Conservation (phyloP, 768 basidiomycete species). For the Boletus rubescentipes region DNA sequence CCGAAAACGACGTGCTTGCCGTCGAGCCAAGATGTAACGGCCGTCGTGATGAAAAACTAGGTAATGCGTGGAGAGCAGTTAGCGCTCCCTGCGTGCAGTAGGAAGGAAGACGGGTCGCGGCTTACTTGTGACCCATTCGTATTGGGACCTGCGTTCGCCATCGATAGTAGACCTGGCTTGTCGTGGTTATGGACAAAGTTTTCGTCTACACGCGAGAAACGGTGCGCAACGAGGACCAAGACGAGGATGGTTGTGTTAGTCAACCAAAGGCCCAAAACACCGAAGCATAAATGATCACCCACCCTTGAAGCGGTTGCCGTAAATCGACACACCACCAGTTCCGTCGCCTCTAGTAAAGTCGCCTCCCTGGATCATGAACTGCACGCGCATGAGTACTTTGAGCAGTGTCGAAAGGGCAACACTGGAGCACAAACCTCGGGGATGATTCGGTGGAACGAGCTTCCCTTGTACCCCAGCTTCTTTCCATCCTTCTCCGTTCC, state of each 20-base stretch:
- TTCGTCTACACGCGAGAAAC: constrained; percentile 46
- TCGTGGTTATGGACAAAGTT: constrained; percentile 66
- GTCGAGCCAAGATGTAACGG: constrained; percentile 59
- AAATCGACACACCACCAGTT: constrained; percentile 84
- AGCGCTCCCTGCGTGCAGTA: not conserved
- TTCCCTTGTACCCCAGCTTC: constrained; percentile 70
- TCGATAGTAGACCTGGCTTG: constrained; percentile 68
- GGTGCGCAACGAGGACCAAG: not conserved
- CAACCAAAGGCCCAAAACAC: not conserved
- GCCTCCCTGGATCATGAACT: constrained; percentile 88
- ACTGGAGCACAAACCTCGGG: constrained; percentile 45
- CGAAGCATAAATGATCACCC: constrained; percentile 16
- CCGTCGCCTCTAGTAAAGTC: constrained; percentile 79
- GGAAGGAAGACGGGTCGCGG: not conserved
- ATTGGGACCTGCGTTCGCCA: constrained; percentile 86
- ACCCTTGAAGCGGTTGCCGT: constrained; percentile 78
- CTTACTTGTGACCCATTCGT: constrained; percentile 78
- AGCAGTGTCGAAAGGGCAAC: not conserved
- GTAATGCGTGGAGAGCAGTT: not conserved
- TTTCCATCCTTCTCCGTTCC: constrained; percentile 42
- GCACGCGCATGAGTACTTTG: not conserved
- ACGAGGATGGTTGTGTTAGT: not conserved
- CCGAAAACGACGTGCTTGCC: constrained; percentile 48
- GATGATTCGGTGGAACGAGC: constrained; percentile 72
- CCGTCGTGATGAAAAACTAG: constrained; percentile 79